Evolutionary conservation across 2,329 filamentous ascomycete genomes (phyloP).

Genomic region (Paecilomyces dactylethromorphus): DNA sequence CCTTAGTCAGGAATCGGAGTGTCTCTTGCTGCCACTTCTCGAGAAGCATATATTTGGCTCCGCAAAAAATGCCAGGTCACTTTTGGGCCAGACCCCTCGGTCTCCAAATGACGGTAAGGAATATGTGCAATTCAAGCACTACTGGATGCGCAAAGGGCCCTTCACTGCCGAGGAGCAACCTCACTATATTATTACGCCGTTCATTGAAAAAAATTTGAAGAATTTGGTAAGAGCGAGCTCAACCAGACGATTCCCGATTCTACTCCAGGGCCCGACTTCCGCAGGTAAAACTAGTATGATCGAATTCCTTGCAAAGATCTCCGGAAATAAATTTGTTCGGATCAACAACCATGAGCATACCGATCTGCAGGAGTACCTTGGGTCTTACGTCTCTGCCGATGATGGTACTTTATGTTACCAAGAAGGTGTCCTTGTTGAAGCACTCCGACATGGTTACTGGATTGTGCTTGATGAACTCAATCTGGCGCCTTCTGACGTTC

Average conservation of each 20-base stretch:
- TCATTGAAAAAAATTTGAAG: slow-evolving; percentile 87
- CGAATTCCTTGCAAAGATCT: slow-evolving; percentile 93
- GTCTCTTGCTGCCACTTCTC: slow-evolving; percentile 70
- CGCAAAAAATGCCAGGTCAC: slow-evolving; percentile 60
- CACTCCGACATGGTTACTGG: slow-evolving; percentile 90
- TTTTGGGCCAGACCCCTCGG: slow-evolving; percentile 72
- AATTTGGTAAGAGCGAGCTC: slow-evolving; percentile 92
- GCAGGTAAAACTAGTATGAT: slow-evolving; percentile 99
- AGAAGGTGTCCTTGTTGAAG: slow-evolving; percentile 88
- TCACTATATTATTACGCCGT: slow-evolving; percentile 95
- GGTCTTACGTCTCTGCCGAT: slow-evolving; percentile 80
- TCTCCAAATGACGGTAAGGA: slow-evolving; percentile 67
- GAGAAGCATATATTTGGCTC: slow-evolving; percentile 70
- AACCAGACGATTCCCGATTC: slow-evolving; percentile 82
- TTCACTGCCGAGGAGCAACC: slow-evolving; percentile 62
- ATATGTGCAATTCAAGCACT: slow-evolving; percentile 82
- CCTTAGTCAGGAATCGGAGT: slow-evolving; percentile 74
- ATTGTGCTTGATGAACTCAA: slow-evolving; percentile 98
- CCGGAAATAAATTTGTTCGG: slow-evolving; percentile 91
- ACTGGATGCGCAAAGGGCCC: slow-evolving; percentile 79
- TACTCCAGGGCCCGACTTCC: slow-evolving; percentile 95
- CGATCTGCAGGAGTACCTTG: slow-evolving; percentile 94
- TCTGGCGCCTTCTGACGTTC: slow-evolving; percentile 88
- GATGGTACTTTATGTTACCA: slow-evolving; percentile 86
- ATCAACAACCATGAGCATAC: slow-evolving; percentile 99